Conservation (phyloP, 1,284 basidiomycete species). For the Cutaneotrichosporon sp. region DNA sequence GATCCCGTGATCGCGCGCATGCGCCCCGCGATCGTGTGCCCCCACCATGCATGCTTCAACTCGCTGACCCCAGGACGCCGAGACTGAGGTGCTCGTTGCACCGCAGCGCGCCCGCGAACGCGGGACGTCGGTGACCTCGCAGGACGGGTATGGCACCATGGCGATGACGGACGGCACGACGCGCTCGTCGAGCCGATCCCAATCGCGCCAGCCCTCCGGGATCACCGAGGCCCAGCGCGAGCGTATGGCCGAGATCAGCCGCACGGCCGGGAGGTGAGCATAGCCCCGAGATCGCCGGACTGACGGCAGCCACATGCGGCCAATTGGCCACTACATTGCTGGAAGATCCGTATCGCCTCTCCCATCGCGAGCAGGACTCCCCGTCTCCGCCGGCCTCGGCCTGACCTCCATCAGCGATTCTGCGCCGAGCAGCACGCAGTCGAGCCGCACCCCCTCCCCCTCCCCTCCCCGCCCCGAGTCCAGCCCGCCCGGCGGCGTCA, state of each 20-base stretch:
- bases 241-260: constrained; percentile 16
- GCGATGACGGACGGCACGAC: constrained; percentile 7
- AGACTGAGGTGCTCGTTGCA: constrained; percentile 10
- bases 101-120: constrained; percentile 8
- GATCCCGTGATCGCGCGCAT: too few species aligned
- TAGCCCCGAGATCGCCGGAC: neutral
- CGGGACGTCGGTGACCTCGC: constrained; percentile 6
- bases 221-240: constrained; percentile 7
- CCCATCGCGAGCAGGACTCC: neutral
- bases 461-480: neutral
- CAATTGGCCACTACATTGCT: constrained; percentile 7
- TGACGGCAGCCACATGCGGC: constrained; percentile 10
- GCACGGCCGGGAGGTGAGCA: constrained; percentile 16
- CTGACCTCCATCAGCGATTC: neutral
- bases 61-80: constrained; percentile 4
- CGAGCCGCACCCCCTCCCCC: constrained; percentile 2
- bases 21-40: neutral
- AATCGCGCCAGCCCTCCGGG: neutral
- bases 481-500: neutral
- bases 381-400: neutral
- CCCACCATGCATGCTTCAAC: neutral
- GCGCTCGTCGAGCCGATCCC: neutral
- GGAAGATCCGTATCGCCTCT: constrained; percentile 2
- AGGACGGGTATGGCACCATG: constrained; percentile 18
- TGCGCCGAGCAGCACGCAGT: neutral